Conservation (phyloP, 1,284 basidiomycete species). For the Exsudoporus floridanus region DNA sequence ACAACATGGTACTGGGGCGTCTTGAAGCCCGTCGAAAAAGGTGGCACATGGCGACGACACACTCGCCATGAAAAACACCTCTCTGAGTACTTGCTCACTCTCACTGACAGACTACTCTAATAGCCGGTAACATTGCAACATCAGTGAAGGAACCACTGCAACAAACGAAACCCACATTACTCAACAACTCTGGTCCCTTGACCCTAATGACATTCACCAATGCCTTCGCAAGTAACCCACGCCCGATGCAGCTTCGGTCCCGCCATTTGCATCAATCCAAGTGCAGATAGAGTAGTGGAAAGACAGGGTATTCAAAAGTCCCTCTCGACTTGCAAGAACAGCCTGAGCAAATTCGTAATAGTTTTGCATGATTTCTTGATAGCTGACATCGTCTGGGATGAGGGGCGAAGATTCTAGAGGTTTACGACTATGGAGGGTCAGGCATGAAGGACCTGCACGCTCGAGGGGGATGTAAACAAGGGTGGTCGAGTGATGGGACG, state of each 20-base stretch:
- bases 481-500: conserved; percentile 48
- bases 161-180: conserved; percentile 49
- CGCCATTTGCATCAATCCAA: conserved; percentile 53
- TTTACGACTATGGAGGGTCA: conserved; percentile 51
- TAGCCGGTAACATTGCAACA: neutral
- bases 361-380: conserved; percentile 61
- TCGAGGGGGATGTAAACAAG: conserved; percentile 52
- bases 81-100: conserved; percentile 91
- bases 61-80: conserved; percentile 87
- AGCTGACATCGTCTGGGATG: conserved; percentile 40
- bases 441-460: conserved; percentile 19
- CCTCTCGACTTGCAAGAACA: conserved; percentile 55
- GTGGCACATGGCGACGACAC: conserved; percentile 89
- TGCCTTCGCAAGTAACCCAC: too few species aligned
- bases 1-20: conserved; percentile 90
- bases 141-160: neutral
- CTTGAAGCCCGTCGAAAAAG: conserved; percentile 96
- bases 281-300: conserved; percentile 67
- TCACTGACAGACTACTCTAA: conserved; percentile 92
- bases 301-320: conserved; percentile 45
- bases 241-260: too few species aligned
- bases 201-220: too few species aligned
- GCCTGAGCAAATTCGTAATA: conserved; percentile 61
- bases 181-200: conserved; percentile 63
- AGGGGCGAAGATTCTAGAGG: conserved; percentile 42